A percentile compares a stretch with the other conserved stretches of the same genome.
These are phyloP conservation scores for Camellia lanceoleosa DNA, from an alignment of 148 eudicot genomes.

Conservation along the genomic window DNA sequence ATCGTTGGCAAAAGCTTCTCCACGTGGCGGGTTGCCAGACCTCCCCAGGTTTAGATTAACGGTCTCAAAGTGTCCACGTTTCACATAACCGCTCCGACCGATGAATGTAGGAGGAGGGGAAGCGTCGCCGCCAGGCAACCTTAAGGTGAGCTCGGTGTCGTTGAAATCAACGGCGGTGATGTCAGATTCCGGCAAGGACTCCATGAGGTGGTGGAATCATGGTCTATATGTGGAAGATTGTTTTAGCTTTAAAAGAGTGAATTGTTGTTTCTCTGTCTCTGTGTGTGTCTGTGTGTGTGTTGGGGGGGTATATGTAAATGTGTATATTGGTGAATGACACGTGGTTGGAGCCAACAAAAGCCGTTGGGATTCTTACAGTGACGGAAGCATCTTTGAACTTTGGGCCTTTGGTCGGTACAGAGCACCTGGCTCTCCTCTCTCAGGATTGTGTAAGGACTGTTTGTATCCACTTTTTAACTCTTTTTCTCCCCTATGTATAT, in stretches of 20 bases:
- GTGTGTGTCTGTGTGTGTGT: neutral
- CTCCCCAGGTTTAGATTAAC: neutral
- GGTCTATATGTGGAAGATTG: neutral
- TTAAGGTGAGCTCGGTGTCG: conserved; percentile 6
- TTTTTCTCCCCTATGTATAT: no score
- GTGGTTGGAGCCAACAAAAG: neutral
- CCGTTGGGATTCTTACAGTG: neutral
- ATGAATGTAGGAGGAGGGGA: neutral
- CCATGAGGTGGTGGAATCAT: neutral
- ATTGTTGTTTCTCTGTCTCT: neutral
- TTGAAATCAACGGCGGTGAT: neutral
- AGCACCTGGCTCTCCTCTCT: neutral
- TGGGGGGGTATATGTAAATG: neutral
- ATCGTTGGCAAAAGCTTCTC: neutral
- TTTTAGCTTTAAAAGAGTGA: no score
- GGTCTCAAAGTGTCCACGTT: neutral
- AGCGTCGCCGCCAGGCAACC: neutral
- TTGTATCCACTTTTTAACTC: no score
- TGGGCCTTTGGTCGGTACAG: neutral
- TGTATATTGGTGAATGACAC: neutral
- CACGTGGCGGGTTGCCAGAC: neutral
- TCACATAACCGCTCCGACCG: neutral
- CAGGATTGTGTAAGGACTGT: neutral
- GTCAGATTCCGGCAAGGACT: neutral
- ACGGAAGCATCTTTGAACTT: neutral